Evolutionary conservation across 2,329 filamentous ascomycete species (phyloP).

Genomic region (Penicillium sp.): DNA sequence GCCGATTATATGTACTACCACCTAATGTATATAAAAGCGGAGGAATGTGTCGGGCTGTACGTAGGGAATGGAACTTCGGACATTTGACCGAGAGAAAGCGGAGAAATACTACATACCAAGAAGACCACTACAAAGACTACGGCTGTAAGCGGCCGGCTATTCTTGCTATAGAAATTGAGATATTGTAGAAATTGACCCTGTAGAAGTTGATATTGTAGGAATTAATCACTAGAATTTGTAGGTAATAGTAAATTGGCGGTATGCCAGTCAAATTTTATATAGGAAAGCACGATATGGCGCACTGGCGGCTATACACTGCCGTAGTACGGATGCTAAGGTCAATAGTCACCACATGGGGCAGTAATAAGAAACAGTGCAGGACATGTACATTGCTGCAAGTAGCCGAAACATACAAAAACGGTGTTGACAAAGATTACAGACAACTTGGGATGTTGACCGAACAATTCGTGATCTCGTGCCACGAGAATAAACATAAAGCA

Average conservation of each 20-base stretch:
- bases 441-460: not conserved
- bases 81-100: not conserved
- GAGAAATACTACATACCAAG: not conserved
- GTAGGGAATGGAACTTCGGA: not conserved
- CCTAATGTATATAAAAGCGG: not conserved
- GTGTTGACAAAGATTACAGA: not conserved
- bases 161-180: no score
- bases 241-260: no score
- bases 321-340: not conserved
- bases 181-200: no score
- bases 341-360: not conserved
- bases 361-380: not conserved
- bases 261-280: no score
- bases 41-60: not conserved
- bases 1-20: not conserved
- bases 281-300: no score
- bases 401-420: not conserved
- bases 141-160: no score
- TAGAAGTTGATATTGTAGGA: no score
- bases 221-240: no score
- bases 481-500: conserved; percentile 2
- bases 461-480: not conserved
- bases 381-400: not conserved
- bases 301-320: no score
- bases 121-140: no score